Conservation (phyloP, 768 basidiomycete genomes). For the Podaxis sp. region DNA sequence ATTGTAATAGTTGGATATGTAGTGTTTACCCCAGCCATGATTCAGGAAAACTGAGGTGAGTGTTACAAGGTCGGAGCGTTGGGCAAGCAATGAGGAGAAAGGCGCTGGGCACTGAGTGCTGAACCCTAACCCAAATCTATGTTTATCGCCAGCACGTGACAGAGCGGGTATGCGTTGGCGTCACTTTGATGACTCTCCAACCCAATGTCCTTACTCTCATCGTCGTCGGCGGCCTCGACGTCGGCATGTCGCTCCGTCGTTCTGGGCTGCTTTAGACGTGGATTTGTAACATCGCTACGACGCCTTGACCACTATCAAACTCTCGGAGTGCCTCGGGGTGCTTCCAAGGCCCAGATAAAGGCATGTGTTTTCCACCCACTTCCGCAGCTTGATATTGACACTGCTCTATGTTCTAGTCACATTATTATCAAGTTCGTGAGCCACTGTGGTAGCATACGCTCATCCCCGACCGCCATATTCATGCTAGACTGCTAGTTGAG, state of each 20-base stretch:
- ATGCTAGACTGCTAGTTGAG: conserved; percentile 31
- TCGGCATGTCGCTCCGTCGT: background rate
- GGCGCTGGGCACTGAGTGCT: conserved; percentile 11
- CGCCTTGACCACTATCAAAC: conserved; percentile 38
- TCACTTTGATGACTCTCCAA: conserved; percentile 2
- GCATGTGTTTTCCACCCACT: conserved; percentile 20
- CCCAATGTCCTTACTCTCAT: conserved; percentile 18
- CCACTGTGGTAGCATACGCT: background rate
- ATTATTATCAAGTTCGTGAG: conserved; percentile 39
- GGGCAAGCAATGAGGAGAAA: background rate
- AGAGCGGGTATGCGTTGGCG: background rate
- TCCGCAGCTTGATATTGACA: background rate
- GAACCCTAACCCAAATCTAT: conserved; percentile 22
- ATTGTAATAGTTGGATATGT: conserved; percentile 48
- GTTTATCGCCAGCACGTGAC: background rate
- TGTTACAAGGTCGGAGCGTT: background rate
- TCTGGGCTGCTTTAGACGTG: background rate
- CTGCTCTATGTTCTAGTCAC: conserved; percentile 29
- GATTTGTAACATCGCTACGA: conserved; percentile 26
- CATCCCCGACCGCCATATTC: background rate
- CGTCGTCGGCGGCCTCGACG: background rate
- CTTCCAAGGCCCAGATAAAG: conserved; percentile 45
- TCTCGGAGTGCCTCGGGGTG: conserved; percentile 36
- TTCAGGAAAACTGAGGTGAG: background rate
- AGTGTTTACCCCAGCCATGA: conserved; percentile 14